These are phyloP conservation scores for Farysia itapuensis DNA, from an alignment of 1,284 basidiomycete genomes.

Conservation along the genomic window DNA sequence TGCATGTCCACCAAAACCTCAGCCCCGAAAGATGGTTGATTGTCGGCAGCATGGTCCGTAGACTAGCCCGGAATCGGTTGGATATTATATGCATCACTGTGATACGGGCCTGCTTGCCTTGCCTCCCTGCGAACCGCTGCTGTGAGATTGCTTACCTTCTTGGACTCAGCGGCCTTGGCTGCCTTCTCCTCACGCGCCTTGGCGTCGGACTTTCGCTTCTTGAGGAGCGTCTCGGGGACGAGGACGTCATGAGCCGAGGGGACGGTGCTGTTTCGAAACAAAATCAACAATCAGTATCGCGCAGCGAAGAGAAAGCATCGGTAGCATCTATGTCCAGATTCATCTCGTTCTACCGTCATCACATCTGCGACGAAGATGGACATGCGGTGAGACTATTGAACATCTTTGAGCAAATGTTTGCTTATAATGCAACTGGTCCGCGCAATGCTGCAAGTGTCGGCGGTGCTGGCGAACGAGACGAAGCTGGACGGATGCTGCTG, in stretches of 20 bases:
- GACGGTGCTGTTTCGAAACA: conserved; percentile 44
- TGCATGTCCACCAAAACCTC: too few relatives aligned
- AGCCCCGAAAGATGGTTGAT: conserved; percentile 61
- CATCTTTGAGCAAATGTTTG: too few relatives aligned
- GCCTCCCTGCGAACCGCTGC: neutral
- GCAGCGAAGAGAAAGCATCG: too few relatives aligned
- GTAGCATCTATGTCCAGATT: too few relatives aligned
- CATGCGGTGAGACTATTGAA: too few relatives aligned
- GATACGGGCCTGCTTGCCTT: conserved; percentile 7
- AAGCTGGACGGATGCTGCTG: too few relatives aligned
- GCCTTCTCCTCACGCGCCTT: conserved; percentile 95
- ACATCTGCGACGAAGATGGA: too few relatives aligned
- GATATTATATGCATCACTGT: conserved; percentile 51
- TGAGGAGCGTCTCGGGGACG: conserved; percentile 60
- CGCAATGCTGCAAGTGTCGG: too few relatives aligned
- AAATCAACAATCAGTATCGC: too few relatives aligned
- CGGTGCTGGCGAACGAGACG: too few relatives aligned
- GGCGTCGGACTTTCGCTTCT: conserved; percentile 95
- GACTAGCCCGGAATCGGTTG: conserved; percentile 55
- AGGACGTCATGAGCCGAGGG: conserved; percentile 56
- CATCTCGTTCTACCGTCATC: too few relatives aligned
- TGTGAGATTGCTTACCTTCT: conserved; percentile 72
- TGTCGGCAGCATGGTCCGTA: conserved; percentile 55
- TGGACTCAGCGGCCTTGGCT: conserved; percentile 78
- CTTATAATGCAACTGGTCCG: too few relatives aligned